A percentile compares a stretch with the other conserved stretches of the same genome.
These are phyloP conservation scores for Globisporangium barbulae DNA, from an alignment of 352 stramenopile species.

Conservation along the genomic window DNA sequence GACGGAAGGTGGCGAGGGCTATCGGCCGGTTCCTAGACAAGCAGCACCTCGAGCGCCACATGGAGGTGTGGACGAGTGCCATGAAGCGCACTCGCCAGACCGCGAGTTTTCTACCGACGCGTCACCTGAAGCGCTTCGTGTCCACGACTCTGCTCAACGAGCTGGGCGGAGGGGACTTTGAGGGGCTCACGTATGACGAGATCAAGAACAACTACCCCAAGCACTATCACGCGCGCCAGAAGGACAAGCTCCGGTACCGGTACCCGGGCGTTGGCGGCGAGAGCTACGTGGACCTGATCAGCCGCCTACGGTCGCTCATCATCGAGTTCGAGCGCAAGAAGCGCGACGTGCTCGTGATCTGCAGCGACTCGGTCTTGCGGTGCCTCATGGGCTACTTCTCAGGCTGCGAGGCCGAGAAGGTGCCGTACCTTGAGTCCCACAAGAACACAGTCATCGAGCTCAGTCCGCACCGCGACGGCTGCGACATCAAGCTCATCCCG, in stretches of 20 bases:
- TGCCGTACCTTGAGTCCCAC: constrained; percentile 70
- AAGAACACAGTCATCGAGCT: constrained; percentile 74
- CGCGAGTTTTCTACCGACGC: constrained; percentile 53
- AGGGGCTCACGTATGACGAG: constrained; percentile 85
- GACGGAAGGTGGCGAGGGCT: constrained; percentile 68
- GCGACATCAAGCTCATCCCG: constrained; percentile 79
- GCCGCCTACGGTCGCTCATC: constrained; percentile 87
- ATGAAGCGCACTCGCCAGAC: constrained; percentile 85
- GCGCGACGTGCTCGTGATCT: constrained; percentile 83
- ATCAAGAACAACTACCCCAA: constrained; percentile 85
- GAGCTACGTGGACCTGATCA: constrained; percentile 94
- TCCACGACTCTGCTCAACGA: constrained; percentile 91
- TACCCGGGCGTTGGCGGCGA: constrained; percentile 90
- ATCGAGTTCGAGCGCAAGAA: constrained; percentile 92
- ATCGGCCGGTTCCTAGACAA: constrained; percentile 86
- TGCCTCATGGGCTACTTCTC: constrained; percentile 82
- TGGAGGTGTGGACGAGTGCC: constrained; percentile 76
- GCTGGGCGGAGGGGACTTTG: constrained; percentile 88
- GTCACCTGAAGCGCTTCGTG: constrained; percentile 74
- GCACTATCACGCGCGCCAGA: constrained; percentile 76
- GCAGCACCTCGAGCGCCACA: constrained; percentile 64
- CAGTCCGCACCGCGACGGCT: constrained; percentile 78
- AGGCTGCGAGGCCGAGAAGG: constrained; percentile 64
- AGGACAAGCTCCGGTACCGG: constrained; percentile 91
- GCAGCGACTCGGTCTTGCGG: constrained; percentile 73